These are phyloP conservation scores for Papiliotrema fonsecae DNA, from an alignment of 1,284 basidiomycete genomes.

Conservation along the genomic window DNA sequence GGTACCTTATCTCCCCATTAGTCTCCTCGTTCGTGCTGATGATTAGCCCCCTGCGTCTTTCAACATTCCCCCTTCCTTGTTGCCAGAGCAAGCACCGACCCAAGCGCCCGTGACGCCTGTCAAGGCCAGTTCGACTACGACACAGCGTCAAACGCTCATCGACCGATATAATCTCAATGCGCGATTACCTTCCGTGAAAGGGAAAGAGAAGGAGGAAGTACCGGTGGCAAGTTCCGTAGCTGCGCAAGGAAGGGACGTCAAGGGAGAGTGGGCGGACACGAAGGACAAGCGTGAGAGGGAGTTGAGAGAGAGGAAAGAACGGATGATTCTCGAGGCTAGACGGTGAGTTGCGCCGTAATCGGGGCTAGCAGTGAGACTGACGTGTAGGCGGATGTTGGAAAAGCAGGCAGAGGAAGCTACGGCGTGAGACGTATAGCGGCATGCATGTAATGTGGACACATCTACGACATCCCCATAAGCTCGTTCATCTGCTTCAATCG, in stretches of 20 bases:
- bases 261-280: conserved; percentile 33
- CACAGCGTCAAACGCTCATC: conserved; percentile 24
- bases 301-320: conserved; percentile 41
- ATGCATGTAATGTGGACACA: neutral
- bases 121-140: conserved; percentile 8
- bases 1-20: conserved; percentile 15
- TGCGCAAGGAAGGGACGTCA: neutral
- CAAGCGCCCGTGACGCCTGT: conserved; percentile 11
- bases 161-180: conserved; percentile 33
- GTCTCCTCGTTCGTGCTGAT: neutral
- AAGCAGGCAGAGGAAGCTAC: conserved; percentile 17
- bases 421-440: neutral
- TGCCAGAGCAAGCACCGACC: conserved; percentile 18
- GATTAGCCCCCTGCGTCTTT: conserved; percentile 29
- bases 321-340: conserved; percentile 44
- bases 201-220: conserved; percentile 25
- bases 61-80: conserved; percentile 25
- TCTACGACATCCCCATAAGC: conserved; percentile 21
- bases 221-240: neutral
- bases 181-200: conserved; percentile 18
- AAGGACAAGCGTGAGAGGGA: conserved; percentile 39
- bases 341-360: conserved; percentile 20
- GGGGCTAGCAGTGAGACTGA: too few species aligned
- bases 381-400: conserved; percentile 34
- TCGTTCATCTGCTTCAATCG: conserved; percentile 54